These are phyloP conservation scores for Tricholoma sp. DNA, from an alignment of 768 basidiomycete genomes.

Conservation along the genomic window DNA sequence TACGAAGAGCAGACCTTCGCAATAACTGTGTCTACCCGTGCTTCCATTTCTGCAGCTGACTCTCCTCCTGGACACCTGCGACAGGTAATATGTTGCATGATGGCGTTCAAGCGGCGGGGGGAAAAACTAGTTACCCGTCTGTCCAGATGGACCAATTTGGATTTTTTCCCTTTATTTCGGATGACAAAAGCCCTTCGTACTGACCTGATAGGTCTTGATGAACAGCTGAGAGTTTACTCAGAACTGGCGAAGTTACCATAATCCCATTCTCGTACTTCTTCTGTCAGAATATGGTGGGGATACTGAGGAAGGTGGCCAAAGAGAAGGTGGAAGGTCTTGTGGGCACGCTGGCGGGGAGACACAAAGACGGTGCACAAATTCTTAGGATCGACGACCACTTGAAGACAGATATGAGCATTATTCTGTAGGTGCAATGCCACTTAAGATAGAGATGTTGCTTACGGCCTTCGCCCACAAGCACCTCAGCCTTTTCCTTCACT, in stretches of 20 bases:
- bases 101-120: background rate
- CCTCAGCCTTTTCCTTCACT: constrained; percentile 55
- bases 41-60: constrained; percentile 71
- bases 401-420: background rate
- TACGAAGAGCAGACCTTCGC: constrained; percentile 43
- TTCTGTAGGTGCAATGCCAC: background rate
- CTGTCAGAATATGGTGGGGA: constrained; percentile 56
- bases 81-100: constrained; percentile 6
- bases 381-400: constrained; percentile 74
- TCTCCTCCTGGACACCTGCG: constrained; percentile 85
- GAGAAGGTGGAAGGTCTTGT: constrained; percentile 79
- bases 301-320: constrained; percentile 41
- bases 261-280: constrained; percentile 81
- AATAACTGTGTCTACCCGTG: constrained; percentile 75
- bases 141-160: constrained; percentile 79
- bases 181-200: constrained; percentile 77
- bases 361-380: constrained; percentile 73
- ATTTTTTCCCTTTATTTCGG: constrained; percentile 66
- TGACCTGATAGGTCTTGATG: constrained; percentile 42
- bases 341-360: constrained; percentile 86
- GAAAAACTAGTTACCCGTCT: constrained; percentile 53
- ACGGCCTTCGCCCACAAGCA: constrained; percentile 78
- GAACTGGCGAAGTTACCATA: constrained; percentile 41
- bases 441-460: constrained; percentile 25
- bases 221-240: background rate